A percentile compares a stretch with the other conserved stretches of the same genome.
Conservation (phyloP, 441 rosid genomes). For the Monsonia emarginata region DNA sequence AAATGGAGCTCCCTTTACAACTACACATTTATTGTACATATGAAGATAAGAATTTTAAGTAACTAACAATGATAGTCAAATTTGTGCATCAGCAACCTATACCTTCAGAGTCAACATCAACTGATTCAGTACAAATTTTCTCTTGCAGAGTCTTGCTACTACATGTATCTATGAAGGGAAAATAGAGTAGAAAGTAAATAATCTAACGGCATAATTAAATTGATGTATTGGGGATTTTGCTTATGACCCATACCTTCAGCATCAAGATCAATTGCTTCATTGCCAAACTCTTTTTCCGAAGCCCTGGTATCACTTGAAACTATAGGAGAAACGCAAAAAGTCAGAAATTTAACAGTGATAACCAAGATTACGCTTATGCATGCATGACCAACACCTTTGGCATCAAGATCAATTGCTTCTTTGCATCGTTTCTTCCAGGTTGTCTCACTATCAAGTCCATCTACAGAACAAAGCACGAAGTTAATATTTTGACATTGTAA, state of each 20-base stretch:
- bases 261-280: slow-evolving; percentile 7
- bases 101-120: not conserved
- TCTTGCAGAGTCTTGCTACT: not conserved
- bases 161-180: not conserved
- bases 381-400: slow-evolving; percentile 2
- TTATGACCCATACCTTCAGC: slow-evolving; percentile 6
- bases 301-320: too few relatives aligned
- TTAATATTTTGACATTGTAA: not conserved
- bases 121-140: not conserved
- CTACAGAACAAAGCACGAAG: not conserved
- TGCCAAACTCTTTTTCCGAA: too few relatives aligned
- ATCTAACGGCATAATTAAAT: not conserved
- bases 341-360: too few relatives aligned
- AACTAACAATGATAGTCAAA: not conserved
- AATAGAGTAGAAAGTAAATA: not conserved
- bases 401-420: slow-evolving; percentile 7
- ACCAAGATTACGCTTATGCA: too few relatives aligned
- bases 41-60: not conserved
- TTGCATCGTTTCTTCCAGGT: too few relatives aligned
- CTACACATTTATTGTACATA: not conserved
- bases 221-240: not conserved
- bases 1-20: not conserved
- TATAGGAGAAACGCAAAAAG: too few relatives aligned
- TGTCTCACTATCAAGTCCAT: not conserved
- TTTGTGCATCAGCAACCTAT: not conserved